Evolutionary conservation across 2,329 filamentous ascomycete genomes (phyloP).

Genomic region (Aspergillus pseudotamarii): DNA sequence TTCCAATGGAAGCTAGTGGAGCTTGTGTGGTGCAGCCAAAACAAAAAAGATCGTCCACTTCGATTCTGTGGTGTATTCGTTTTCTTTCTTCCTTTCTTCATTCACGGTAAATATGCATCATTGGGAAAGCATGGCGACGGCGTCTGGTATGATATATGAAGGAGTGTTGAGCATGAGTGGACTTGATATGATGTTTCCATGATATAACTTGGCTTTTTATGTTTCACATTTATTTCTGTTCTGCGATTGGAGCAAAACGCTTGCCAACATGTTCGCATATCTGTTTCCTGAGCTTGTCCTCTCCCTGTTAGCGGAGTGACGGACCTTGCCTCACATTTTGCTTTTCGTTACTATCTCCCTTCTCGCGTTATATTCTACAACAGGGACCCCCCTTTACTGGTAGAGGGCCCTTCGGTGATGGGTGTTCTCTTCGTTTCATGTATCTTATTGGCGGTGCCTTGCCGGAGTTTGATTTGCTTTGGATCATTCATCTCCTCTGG

Average conservation of each 20-base stretch:
- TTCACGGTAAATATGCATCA: constrained; percentile 28
- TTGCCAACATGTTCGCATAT: constrained; percentile 6
- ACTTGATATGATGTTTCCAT: constrained; percentile 27
- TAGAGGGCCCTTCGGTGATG: constrained; percentile 4
- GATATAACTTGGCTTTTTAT: constrained; percentile 16
- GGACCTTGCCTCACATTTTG: neutral
- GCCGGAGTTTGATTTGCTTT: constrained; percentile 21
- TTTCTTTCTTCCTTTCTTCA: constrained; percentile 18
- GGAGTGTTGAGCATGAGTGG: constrained; percentile 23
- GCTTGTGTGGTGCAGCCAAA: constrained; percentile 12
- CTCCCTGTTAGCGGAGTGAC: neutral
- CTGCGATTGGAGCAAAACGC: constrained; percentile 17
- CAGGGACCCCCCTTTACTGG: neutral
- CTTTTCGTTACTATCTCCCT: constrained; percentile 11
- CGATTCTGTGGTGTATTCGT: constrained; percentile 16
- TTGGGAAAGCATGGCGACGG: constrained; percentile 33
- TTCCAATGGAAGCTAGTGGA: constrained; percentile 30
- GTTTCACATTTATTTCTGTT: constrained; percentile 11
- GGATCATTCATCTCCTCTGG: constrained; percentile 22
- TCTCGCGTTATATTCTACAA: neutral
- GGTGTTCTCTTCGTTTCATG: constrained; percentile 25
- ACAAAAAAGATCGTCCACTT: constrained; percentile 10
- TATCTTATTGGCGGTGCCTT: constrained; percentile 30
- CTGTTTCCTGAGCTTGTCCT: constrained; percentile 1
- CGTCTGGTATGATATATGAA: constrained; percentile 26